These are phyloP conservation scores for Mycena pura DNA, from an alignment of 768 basidiomycete species.

Conservation along the genomic window DNA sequence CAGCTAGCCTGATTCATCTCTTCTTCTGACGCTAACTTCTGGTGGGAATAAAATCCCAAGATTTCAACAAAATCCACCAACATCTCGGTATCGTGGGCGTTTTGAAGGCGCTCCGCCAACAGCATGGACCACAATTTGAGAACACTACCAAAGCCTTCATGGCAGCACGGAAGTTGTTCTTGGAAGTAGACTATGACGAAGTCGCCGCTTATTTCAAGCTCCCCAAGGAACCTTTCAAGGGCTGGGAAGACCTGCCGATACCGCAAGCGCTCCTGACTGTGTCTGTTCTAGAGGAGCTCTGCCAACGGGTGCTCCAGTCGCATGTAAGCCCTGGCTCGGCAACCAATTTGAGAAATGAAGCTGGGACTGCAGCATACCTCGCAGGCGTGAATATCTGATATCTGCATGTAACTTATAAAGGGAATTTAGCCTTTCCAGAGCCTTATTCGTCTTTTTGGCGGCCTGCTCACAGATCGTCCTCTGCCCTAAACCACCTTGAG, in stretches of 20 bases:
- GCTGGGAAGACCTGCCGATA: background rate
- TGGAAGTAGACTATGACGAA: background rate
- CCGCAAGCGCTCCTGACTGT: background rate
- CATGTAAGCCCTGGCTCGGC: background rate
- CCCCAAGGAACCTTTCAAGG: background rate
- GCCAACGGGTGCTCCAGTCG: background rate
- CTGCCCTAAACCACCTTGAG: background rate
- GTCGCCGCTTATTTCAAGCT: background rate
- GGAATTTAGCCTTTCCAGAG: background rate
- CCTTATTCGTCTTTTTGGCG: background rate
- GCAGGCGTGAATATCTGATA: background rate
- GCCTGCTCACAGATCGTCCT: background rate
- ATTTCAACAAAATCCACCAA: too few species aligned
- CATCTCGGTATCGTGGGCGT: background rate
- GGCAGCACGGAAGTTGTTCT: background rate
- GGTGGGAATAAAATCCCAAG: too few species aligned
- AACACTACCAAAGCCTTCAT: background rate
- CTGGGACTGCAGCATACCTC: background rate
- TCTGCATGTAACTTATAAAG: background rate
- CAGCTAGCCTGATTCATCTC: too few species aligned
- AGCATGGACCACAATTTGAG: background rate
- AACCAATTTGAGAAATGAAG: background rate
- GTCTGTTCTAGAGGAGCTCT: background rate
- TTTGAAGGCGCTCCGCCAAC: background rate
- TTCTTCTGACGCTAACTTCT: too few species aligned